A percentile compares a stretch with the other conserved stretches of the same genome.
phyloP scores from a whole-genome alignment of 805 yeast species.

The Candida rishiriensis region DNA sequence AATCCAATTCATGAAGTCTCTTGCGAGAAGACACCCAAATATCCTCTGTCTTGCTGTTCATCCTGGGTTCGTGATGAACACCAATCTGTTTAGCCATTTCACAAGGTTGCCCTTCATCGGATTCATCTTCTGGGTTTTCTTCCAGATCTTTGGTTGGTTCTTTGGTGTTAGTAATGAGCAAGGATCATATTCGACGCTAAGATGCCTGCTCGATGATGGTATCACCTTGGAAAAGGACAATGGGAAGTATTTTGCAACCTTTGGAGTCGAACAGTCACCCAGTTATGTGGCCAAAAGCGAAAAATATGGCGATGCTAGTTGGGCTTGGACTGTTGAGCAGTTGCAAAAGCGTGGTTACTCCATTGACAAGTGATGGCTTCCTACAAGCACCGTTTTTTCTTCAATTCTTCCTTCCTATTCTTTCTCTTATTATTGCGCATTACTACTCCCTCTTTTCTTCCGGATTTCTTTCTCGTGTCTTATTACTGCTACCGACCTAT shows the following conservation, averaged over 20 bases:
- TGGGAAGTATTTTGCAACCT: conserved; percentile 65
- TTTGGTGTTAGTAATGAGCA: conserved; percentile 71
- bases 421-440: not conserved
- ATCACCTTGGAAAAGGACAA: conserved; percentile 50
- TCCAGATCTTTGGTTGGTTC: conserved; percentile 62
- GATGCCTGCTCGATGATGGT: conserved; percentile 53
- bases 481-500: not conserved
- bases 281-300: conserved; percentile 53
- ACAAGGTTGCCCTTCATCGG: conserved; percentile 79
- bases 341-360: conserved; percentile 47
- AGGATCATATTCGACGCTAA: conserved; percentile 62
- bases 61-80: conserved; percentile 84
- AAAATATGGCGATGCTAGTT: conserved; percentile 61
- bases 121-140: conserved; percentile 61
- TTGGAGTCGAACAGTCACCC: conserved; percentile 53
- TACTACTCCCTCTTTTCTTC: not conserved
- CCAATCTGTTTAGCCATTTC: conserved; percentile 72
- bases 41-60: conserved; percentile 64
- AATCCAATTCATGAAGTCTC: conserved; percentile 63
- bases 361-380: conserved; percentile 6
- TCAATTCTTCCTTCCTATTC: not conserved
- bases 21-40: conserved; percentile 63
- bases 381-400: not conserved
- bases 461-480: conserved; percentile 3
- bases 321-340: conserved; percentile 75